These are phyloP conservation scores for Pilobolus umbonatus DNA, from an alignment of 192 early-diverging fungal genomes.

Conservation along the genomic window DNA sequence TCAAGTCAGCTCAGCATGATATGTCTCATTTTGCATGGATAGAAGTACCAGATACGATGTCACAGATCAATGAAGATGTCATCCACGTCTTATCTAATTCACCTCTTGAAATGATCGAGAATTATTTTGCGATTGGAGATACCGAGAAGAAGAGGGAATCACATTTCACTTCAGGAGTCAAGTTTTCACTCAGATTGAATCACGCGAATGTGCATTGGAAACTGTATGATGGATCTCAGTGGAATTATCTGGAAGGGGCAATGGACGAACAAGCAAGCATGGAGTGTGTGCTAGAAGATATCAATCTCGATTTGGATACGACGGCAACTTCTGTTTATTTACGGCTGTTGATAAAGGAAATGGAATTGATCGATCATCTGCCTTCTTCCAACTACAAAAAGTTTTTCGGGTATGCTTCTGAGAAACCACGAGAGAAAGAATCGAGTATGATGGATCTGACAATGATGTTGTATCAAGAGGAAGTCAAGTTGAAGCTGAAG, in stretches of 20 bases:
- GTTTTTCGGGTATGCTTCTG: constrained; percentile 58
- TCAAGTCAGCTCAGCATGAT: constrained; percentile 23
- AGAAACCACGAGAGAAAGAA: constrained; percentile 52
- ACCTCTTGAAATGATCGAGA: too few species aligned
- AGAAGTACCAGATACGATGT: too few species aligned
- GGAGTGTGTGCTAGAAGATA: neutral
- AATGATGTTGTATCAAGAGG: constrained; percentile 51
- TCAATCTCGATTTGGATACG: constrained; percentile 15
- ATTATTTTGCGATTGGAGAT: too few species aligned
- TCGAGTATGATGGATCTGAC: constrained; percentile 64
- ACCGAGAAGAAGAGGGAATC: too few species aligned
- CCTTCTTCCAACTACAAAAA: constrained; percentile 72
- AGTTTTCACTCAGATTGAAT: constrained; percentile 46
- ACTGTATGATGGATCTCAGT: constrained; percentile 68
- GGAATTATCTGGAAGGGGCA: constrained; percentile 37
- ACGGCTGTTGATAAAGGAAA: constrained; percentile 46
- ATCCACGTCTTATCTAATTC: too few species aligned
- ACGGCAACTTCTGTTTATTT: constrained; percentile 44
- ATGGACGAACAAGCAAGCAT: constrained; percentile 1
- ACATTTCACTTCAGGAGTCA: too few species aligned
- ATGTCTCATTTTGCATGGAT: too few species aligned
- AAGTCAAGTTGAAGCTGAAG: constrained; percentile 51
- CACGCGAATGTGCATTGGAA: constrained; percentile 60
- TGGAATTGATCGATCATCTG: constrained; percentile 78
- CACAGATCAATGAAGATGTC: too few species aligned